Conservation (phyloP, 306 rosid genomes). For the Lathyrus aphaca region DNA sequence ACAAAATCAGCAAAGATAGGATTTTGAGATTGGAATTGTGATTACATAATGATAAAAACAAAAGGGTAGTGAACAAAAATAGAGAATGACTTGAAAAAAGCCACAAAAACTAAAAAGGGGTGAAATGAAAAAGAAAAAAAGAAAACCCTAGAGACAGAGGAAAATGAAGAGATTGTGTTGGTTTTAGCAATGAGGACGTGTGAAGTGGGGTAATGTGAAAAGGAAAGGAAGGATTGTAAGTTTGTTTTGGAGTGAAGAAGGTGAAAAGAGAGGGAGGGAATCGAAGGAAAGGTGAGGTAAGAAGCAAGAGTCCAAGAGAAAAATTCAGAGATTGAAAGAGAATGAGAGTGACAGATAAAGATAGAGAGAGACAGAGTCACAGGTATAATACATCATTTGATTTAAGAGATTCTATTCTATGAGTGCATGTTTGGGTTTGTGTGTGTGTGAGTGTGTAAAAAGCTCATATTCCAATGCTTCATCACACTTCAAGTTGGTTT, state of each 20-base stretch:
- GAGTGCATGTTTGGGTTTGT: constrained; percentile 60
- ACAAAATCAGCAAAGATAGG: constrained; percentile 34
- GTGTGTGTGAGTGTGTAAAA: constrained; percentile 21
- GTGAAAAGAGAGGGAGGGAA: constrained; percentile 26
- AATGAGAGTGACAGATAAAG: constrained; percentile 39
- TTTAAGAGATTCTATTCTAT: constrained; percentile 50
- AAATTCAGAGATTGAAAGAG: constrained; percentile 36
- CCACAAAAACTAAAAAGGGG: constrained; percentile 29
- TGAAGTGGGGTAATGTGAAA: constrained; percentile 44
- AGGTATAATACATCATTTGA: not conserved
- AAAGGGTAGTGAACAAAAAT: constrained; percentile 43
- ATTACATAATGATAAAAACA: constrained; percentile 33
- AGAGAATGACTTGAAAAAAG: constrained; percentile 38
- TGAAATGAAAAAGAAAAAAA: constrained; percentile 21
- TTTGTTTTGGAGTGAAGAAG: constrained; percentile 25
- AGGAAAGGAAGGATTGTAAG: constrained; percentile 44
- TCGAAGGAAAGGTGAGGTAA: constrained; percentile 42
- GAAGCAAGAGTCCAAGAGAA: constrained; percentile 51
- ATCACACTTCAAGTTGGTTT: constrained; percentile 12
- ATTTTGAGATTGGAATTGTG: constrained; percentile 34
- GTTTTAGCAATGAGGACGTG: constrained; percentile 39
- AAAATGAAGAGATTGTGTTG: constrained; percentile 40
- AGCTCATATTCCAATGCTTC: constrained; percentile 57
- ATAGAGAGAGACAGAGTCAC: constrained; percentile 22
- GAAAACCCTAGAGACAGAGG: constrained; percentile 50